Percentiles rank a stretch among this genome's conserved stretches.
Evolutionary conservation across 345 rosid species (phyloP).

Genomic region (Capsella bursapastoris): DNA sequence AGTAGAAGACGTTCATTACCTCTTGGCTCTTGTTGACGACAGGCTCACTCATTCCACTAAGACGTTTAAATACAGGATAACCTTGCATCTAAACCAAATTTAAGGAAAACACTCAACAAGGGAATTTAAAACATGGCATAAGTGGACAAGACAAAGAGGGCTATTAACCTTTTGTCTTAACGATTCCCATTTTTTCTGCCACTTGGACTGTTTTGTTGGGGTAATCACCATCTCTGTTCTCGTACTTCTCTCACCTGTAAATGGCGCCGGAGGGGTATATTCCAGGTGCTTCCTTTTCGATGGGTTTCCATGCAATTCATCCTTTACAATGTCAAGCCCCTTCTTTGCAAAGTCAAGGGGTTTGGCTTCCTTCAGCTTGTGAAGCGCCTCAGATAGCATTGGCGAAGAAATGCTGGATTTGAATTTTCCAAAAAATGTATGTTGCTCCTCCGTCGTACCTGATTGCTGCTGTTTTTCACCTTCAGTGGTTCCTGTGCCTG

Average conservation of each 20-base stretch:
- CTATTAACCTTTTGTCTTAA: slow-evolving; percentile 63
- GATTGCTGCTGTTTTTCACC: slow-evolving; percentile 55
- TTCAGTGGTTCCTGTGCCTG: slow-evolving; percentile 52
- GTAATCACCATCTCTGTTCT: slow-evolving; percentile 74
- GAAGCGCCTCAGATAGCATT: slow-evolving; percentile 62
- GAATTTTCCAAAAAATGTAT: slow-evolving; percentile 70
- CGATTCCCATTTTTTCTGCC: slow-evolving; percentile 81
- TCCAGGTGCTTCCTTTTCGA: slow-evolving; percentile 85
- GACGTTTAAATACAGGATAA: slow-evolving; percentile 69
- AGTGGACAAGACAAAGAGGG: slow-evolving; percentile 22
- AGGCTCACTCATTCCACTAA: slow-evolving; percentile 78
- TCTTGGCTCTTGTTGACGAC: slow-evolving; percentile 88
- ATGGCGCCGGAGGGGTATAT: slow-evolving; percentile 64
- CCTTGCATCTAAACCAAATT: slow-evolving; percentile 65
- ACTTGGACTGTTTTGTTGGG: slow-evolving; percentile 67
- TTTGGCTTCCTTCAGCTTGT: slow-evolving; percentile 70
- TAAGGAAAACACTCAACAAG: slow-evolving; percentile 15
- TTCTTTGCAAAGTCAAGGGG: slow-evolving; percentile 80
- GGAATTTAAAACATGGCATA: slow-evolving; percentile 4
- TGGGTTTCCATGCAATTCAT: slow-evolving; percentile 72
- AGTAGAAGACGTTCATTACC: slow-evolving; percentile 48
- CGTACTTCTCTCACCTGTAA: slow-evolving; percentile 74
- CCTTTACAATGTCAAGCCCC: slow-evolving; percentile 87
- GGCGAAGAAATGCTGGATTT: slow-evolving; percentile 71
- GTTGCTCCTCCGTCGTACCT: slow-evolving; percentile 50